Evolutionary conservation across 169 alveolate genomes (phyloP).

Genomic region (Plasmodium vinckei): DNA sequence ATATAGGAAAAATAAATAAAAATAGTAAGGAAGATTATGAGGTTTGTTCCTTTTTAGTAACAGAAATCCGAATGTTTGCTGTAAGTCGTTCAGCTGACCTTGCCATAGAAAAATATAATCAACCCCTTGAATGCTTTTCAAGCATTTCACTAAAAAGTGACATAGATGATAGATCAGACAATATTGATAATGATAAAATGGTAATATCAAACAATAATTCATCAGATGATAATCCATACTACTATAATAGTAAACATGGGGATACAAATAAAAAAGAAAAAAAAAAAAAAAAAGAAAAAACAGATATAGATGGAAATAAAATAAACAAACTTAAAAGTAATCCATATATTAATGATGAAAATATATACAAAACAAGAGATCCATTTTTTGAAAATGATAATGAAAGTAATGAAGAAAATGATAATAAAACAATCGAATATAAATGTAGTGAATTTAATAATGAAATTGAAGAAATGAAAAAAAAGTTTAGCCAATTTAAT

Average conservation of each 20-base stretch:
- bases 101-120: constrained; percentile 16
- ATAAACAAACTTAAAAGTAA: not conserved
- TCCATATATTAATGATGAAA: constrained; percentile 1
- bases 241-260: too few relatives aligned
- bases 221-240: too few relatives aligned
- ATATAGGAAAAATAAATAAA: constrained; percentile 3
- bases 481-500: constrained; percentile 16
- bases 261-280: too few relatives aligned
- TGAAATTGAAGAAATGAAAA: constrained; percentile 44
- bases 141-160: not conserved
- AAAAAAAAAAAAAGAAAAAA: not conserved
- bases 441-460: constrained; percentile 26
- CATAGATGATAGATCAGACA: not conserved
- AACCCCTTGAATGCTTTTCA: not conserved
- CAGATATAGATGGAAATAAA: not conserved
- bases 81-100: constrained; percentile 45
- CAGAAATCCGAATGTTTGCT: constrained; percentile 45
- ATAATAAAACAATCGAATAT: not conserved
- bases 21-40: constrained; percentile 1
- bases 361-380: not conserved
- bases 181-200: not conserved
- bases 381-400: not conserved
- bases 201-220: not conserved
- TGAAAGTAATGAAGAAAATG: not conserved
- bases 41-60: constrained; percentile 26